phyloP scores from a whole-genome alignment of 768 basidiomycete species.

The Podaxis sp. region DNA sequence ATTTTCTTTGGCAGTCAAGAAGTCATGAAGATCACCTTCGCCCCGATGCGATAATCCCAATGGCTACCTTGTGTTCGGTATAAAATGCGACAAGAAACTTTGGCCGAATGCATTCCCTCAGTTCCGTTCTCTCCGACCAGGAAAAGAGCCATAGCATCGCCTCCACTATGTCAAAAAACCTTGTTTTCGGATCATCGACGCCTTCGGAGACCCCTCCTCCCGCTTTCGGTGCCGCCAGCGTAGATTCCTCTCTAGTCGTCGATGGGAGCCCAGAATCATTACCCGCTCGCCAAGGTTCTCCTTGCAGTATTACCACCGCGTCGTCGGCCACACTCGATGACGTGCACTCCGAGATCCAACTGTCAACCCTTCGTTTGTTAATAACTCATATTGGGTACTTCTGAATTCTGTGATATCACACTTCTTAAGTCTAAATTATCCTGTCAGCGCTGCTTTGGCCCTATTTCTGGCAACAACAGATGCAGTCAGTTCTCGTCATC shows the following conservation, averaged over 20 bases:
- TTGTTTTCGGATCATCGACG: background rate
- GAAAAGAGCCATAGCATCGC: background rate
- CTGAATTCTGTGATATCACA: constrained; percentile 8
- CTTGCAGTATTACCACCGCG: constrained; percentile 27
- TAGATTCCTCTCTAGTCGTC: background rate
- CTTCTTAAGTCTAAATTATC: constrained; percentile 12
- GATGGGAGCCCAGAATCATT: background rate
- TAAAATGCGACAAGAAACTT: constrained; percentile 25
- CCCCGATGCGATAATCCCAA: constrained; percentile 25
- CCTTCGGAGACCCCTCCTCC: background rate
- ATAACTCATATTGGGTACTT: constrained; percentile 69
- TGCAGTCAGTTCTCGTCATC: constrained; percentile 49
- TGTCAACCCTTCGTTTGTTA: constrained; percentile 60
- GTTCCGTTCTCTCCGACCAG: background rate
- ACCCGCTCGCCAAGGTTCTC: constrained; percentile 19
- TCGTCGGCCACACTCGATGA: constrained; percentile 32
- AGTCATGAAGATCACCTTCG: constrained; percentile 26
- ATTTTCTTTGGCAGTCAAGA: constrained; percentile 27
- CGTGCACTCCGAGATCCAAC: constrained; percentile 20
- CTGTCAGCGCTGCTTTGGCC: constrained; percentile 67
- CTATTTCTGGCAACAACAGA: constrained; percentile 88
- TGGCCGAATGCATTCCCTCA: background rate
- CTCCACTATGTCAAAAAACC: background rate
- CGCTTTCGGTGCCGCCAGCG: background rate
- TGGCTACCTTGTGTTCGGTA: constrained; percentile 26